Evolutionary conservation across 768 basidiomycete species (phyloP).

Genomic region (Kwoniella bestiolae): DNA sequence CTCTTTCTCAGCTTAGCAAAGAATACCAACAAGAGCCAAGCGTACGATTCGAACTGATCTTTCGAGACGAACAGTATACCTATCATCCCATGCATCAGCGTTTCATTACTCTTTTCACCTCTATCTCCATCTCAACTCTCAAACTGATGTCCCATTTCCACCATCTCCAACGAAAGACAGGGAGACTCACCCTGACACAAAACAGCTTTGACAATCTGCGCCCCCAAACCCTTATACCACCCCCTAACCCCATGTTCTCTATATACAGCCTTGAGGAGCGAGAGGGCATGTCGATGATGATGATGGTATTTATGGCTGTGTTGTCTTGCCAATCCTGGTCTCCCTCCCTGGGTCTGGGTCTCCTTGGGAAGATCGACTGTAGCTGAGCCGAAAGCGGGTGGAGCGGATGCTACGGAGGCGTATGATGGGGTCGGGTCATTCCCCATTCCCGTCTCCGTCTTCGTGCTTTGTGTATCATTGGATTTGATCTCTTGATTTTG

Average conservation of each 20-base stretch:
- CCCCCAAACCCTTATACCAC: slow-evolving; percentile 98
- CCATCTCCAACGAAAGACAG: no score
- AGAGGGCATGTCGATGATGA: slow-evolving; percentile 67
- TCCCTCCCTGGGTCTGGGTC: neutral
- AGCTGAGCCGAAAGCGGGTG: slow-evolving; percentile 19
- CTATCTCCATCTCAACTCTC: no score
- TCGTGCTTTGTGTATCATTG: no score
- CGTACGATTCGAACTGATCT: slow-evolving; percentile 92
- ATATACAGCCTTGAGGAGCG: slow-evolving; percentile 73
- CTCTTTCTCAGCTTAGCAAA: slow-evolving; percentile 17
- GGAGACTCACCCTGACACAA: slow-evolving; percentile 79
- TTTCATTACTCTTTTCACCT: no score
- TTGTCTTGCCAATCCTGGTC: neutral
- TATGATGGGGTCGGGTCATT: slow-evolving; percentile 16
- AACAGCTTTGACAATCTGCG: slow-evolving; percentile 94
- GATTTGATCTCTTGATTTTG: neutral
- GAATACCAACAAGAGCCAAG: slow-evolving; percentile 61
- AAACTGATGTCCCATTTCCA: no score
- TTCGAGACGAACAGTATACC: slow-evolving; percentile 91
- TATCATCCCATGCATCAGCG: slow-evolving; percentile 17
- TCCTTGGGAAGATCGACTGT: slow-evolving; percentile 13
- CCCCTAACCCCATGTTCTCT: slow-evolving; percentile 79
- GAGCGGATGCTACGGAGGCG: slow-evolving; percentile 28
- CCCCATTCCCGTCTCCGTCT: neutral
- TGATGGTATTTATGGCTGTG: slow-evolving; percentile 12